Conservation (phyloP, 129 eudicot genomes). For the Chrysanthemum lavandulifolium region DNA sequence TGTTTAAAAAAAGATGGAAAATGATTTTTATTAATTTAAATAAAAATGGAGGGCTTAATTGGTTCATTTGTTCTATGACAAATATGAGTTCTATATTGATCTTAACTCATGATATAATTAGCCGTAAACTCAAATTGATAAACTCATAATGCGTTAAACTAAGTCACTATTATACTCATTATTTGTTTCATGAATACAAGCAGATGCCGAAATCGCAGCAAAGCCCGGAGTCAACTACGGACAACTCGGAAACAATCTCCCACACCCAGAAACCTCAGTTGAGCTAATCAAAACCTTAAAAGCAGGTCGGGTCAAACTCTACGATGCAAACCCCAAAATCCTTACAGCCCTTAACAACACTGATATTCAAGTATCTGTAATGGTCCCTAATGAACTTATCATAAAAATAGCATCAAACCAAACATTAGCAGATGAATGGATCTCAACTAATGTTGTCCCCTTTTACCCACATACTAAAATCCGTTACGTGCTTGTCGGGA, state of each 20-base stretch:
- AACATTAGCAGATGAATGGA: constrained; percentile 65
- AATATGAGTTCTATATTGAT: too few species aligned
- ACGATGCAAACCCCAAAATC: constrained; percentile 61
- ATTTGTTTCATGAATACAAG: neutral
- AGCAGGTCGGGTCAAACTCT: constrained; percentile 72
- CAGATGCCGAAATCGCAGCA: constrained; percentile 56
- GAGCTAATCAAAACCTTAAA: constrained; percentile 57
- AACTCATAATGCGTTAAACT: too few species aligned
- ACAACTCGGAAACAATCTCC: constrained; percentile 76
- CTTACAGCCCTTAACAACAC: constrained; percentile 54
- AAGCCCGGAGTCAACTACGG: constrained; percentile 80
- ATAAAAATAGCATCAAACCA: constrained; percentile 55
- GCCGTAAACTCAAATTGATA: too few species aligned
- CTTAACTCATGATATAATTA: too few species aligned
- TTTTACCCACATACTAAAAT: constrained; percentile 65
- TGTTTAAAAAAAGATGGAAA: too few species aligned
- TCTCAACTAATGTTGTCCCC: constrained; percentile 49
- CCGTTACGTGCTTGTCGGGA: constrained; percentile 75
- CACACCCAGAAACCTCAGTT: constrained; percentile 44
- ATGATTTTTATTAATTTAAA: too few species aligned
- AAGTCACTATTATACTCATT: too few species aligned
- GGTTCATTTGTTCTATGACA: too few species aligned
- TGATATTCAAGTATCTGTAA: constrained; percentile 59
- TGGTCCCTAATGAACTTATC: constrained; percentile 73
- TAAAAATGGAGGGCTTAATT: too few species aligned